These are phyloP conservation scores for Penicillium arizonense DNA, from an alignment of 495 filamentous ascomycete species.

Conservation along the genomic window DNA sequence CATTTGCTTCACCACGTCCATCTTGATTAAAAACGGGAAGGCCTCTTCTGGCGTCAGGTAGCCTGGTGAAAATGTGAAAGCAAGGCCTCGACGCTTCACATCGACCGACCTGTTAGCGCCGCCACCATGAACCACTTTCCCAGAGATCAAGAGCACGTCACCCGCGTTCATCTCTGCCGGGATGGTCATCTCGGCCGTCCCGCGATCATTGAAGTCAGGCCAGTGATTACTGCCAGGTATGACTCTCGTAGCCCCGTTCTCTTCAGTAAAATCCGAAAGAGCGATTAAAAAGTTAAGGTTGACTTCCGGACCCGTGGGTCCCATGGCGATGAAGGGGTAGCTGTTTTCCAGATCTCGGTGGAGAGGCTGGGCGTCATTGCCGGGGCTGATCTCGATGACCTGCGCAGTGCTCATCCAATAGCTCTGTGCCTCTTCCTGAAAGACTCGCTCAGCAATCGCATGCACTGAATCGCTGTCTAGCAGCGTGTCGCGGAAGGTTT, in stretches of 20 bases:
- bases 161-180: slow-evolving; percentile 1
- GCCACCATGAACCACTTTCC: slow-evolving; percentile 1
- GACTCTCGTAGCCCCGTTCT: slow-evolving; percentile 40
- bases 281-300: slow-evolving; percentile 25
- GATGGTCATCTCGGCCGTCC: background rate
- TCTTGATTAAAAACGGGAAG: background rate
- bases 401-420: slow-evolving; percentile 14
- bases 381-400: slow-evolving; percentile 13
- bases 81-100: background rate
- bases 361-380: slow-evolving; percentile 10
- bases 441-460: slow-evolving; percentile 3
- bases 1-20: background rate
- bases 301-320: slow-evolving; percentile 7
- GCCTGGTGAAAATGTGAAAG: background rate
- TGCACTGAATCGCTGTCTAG: slow-evolving; percentile 8
- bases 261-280: slow-evolving; percentile 25
- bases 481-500: slow-evolving; percentile 5
- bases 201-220: slow-evolving; percentile 7
- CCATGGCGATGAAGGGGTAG: slow-evolving; percentile 5
- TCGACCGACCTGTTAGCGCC: background rate
- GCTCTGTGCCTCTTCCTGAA: background rate
- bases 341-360: slow-evolving; percentile 14
- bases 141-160: background rate
- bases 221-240: slow-evolving; percentile 41
- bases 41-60: slow-evolving; percentile 1